Base-by-base conservation (phyloP, 768 basidiomycete genomes). In the Rhodotorula kratochvilovae region DNA sequence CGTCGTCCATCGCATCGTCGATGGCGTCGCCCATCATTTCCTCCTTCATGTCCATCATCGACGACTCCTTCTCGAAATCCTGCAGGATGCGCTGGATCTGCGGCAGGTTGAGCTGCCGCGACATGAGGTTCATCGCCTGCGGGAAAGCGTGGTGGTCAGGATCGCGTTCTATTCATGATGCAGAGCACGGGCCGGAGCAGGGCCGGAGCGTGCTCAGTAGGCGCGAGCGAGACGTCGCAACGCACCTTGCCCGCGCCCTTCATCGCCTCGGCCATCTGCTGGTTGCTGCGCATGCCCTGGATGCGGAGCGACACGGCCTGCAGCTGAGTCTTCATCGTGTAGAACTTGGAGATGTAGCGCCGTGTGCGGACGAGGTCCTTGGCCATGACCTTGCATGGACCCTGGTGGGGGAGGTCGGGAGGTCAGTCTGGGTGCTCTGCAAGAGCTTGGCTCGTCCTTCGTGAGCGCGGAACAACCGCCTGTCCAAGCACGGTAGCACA, bases 1-100 rank as follows among this genome's bases (percentile, higher is more conserved):
- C 91, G 43, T 68, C 71, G 35, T 77, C 76, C 89, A 97, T 95
- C 60, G 90, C 94, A 77, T 97, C 95, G 81, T 98, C 96, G 25
- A 98, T 90, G 23, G 92, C 90, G 71, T 98, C 96, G 31, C 90
- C 91, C 96, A 97, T 99, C 91, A 98, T 97, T 80, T 96, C 95
- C 82, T 97, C 96, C 81, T 97, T 99, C 96, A 99, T 98, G 81
- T 99, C 96, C 96, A 99, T 99, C 82, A 89, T 92, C 10, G 92
- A 87, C 76, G 90, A 95, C 82, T 99, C 96, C 78, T 87, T 89
- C 83, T 99, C 96, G 77, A 99, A 99, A 57, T 99, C 95, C 77
- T 88, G 91, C 91, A 99, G 94, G 79, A 98, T 98, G 63, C 87
- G 87, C 80, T 93, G 91, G 69, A 99, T 98, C 71, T 87, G 87